Percentiles rank a stretch among this genome's conserved stretches.
Evolutionary conservation across 2,329 filamentous ascomycete species (phyloP).

Genomic region (Lecanicillium sp.): DNA sequence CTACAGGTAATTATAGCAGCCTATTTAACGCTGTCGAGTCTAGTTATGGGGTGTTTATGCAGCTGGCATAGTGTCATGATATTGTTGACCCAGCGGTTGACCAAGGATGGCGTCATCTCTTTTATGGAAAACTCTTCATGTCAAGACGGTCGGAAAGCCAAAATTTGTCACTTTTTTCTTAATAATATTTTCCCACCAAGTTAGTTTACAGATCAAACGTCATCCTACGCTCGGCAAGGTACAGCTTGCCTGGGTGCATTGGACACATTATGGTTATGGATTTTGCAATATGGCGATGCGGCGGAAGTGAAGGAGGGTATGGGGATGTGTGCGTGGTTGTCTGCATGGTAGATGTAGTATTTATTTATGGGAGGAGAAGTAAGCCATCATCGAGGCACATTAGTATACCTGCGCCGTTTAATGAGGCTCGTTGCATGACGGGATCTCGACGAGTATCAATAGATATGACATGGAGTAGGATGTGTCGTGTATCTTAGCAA

Average conservation of each 20-base stretch:
- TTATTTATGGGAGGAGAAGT: neutral
- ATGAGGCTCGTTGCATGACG: neutral
- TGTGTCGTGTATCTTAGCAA: constrained; percentile 8
- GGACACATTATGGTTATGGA: constrained; percentile 57
- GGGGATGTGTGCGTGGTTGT: neutral
- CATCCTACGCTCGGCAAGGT: constrained; percentile 51
- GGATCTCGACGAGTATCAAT: too few relatives aligned
- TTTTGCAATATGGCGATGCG: constrained; percentile 52
- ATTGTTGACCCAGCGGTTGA: constrained; percentile 12
- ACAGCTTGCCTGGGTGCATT: constrained; percentile 47
- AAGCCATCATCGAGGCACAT: neutral
- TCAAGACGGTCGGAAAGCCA: constrained; percentile 33
- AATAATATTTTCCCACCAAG: constrained; percentile 45
- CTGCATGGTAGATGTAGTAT: neutral
- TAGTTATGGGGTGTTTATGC: constrained; percentile 10
- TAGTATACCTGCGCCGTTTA: neutral
- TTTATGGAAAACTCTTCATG: constrained; percentile 23
- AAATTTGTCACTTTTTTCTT: constrained; percentile 41
- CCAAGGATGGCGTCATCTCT: constrained; percentile 20
- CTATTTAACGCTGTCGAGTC: constrained; percentile 24
- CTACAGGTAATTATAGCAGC: constrained; percentile 38
- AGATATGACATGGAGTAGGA: constrained; percentile 7
- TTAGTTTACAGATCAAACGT: constrained; percentile 49
- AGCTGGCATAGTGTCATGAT: constrained; percentile 13
- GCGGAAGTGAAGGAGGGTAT: too few relatives aligned